These are phyloP conservation scores for Rhynchosporium secalis DNA, from an alignment of 2,329 filamentous ascomycete genomes.

Conservation along the genomic window DNA sequence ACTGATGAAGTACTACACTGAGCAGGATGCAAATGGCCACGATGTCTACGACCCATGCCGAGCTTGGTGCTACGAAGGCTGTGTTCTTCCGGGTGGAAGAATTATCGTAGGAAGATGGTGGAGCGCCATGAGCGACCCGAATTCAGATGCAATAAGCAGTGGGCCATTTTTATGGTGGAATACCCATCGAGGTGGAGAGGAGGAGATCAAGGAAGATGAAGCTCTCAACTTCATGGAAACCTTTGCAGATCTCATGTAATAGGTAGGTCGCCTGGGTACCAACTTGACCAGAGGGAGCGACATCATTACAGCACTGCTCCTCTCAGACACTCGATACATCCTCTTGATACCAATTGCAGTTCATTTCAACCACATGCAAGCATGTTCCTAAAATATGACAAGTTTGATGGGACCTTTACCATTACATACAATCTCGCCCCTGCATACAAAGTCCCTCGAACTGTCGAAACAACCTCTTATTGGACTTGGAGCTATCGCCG, in stretches of 20 bases:
- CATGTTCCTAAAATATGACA: neutral
- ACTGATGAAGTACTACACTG: constrained; percentile 51
- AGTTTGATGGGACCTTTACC: neutral
- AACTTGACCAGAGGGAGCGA: no score
- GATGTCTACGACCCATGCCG: constrained; percentile 33
- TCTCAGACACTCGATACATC: no score
- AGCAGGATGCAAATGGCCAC: constrained; percentile 22
- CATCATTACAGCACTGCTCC: no score
- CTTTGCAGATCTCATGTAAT: constrained; percentile 6
- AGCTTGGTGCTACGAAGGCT: constrained; percentile 49
- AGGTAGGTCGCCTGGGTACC: neutral
- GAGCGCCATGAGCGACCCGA: constrained; percentile 34
- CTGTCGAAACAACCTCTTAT: neutral
- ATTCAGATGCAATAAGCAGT: constrained; percentile 18
- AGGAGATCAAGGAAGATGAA: constrained; percentile 25
- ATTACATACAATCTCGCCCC: neutral
- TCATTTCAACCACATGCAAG: neutral
- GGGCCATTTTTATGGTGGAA: constrained; percentile 44
- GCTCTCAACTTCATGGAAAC: constrained; percentile 30
- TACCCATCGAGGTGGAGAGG: constrained; percentile 28
- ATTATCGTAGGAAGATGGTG: constrained; percentile 53
- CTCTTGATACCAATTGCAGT: no score
- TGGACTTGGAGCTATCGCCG: neutral
- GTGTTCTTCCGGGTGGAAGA: constrained; percentile 47
- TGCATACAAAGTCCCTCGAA: neutral